These are phyloP conservation scores for Candida anutae DNA, from an alignment of 1,139 yeast species.

Conservation along the genomic window DNA sequence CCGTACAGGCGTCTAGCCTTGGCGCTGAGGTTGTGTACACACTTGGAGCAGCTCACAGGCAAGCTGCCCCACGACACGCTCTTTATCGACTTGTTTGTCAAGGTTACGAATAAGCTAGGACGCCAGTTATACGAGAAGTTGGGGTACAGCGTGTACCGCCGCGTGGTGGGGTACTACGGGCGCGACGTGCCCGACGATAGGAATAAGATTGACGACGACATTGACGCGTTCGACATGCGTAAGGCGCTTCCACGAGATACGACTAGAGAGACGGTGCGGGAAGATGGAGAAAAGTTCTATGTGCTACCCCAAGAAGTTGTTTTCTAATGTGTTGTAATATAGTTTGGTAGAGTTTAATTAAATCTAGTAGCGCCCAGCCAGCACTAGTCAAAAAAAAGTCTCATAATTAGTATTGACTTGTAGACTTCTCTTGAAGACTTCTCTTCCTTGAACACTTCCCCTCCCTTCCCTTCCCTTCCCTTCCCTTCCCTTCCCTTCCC, in stretches of 20 bases:
- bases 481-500: too few species aligned
- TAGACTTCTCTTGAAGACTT: too few species aligned
- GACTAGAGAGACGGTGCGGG: slow-evolving; percentile 42
- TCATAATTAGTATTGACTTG: too few species aligned
- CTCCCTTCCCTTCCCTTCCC: too few species aligned
- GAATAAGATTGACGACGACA: slow-evolving; percentile 46
- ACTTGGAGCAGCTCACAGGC: slow-evolving; percentile 63
- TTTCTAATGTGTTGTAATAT: slow-evolving; percentile 29
- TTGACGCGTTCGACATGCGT: slow-evolving; percentile 89
- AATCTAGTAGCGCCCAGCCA: too few species aligned
- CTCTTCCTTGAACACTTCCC: too few species aligned
- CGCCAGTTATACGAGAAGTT: slow-evolving; percentile 74
- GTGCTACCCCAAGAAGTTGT: slow-evolving; percentile 58
- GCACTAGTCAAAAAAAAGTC: too few species aligned
- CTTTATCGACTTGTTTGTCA: slow-evolving; percentile 86
- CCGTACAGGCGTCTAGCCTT: slow-evolving; percentile 78
- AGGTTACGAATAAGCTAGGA: slow-evolving; percentile 76
- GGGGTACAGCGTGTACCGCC: slow-evolving; percentile 76
- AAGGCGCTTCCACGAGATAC: slow-evolving; percentile 53
- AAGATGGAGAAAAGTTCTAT: slow-evolving; percentile 48
- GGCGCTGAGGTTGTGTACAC: slow-evolving; percentile 69
- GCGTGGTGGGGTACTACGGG: slow-evolving; percentile 89
- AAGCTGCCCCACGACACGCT: slow-evolving; percentile 63
- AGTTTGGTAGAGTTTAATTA: too few species aligned
- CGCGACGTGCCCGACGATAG: slow-evolving; percentile 38